Evolutionary conservation across 2,329 filamentous ascomycete genomes (phyloP).

Genomic region (Claviceps sp.): DNA sequence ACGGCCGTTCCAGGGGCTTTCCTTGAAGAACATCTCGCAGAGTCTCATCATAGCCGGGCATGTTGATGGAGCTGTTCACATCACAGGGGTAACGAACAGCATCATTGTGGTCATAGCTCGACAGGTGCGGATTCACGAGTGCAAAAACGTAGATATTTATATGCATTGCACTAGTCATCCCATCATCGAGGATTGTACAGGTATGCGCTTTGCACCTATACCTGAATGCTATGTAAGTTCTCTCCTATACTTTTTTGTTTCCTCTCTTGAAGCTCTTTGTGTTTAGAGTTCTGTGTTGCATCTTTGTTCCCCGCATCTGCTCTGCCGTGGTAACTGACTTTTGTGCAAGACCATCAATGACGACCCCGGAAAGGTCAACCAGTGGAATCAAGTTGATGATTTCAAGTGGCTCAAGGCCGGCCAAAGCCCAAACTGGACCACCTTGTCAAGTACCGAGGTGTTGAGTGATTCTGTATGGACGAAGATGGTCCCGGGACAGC

Average conservation of each 20-base stretch:
- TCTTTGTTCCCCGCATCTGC: neutral
- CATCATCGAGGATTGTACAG: constrained; percentile 81
- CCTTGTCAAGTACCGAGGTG: constrained; percentile 47
- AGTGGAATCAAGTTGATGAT: constrained; percentile 87
- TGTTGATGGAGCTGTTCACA: constrained; percentile 68
- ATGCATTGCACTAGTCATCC: constrained; percentile 70
- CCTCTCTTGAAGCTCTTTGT: too few relatives aligned
- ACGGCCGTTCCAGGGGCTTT: constrained; percentile 54
- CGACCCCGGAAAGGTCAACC: constrained; percentile 37
- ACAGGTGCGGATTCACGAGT: constrained; percentile 92
- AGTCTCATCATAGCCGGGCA: constrained; percentile 67
- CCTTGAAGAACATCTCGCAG: constrained; percentile 53
- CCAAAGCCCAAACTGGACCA: constrained; percentile 76
- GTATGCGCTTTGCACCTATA: constrained; percentile 66
- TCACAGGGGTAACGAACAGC: constrained; percentile 61
- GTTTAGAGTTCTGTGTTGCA: too few relatives aligned
- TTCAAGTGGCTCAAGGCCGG: constrained; percentile 93
- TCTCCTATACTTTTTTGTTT: too few relatives aligned
- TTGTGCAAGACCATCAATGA: constrained; percentile 14
- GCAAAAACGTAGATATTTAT: constrained; percentile 69
- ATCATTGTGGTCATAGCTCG: constrained; percentile 66
- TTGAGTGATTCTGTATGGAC: constrained; percentile 55
- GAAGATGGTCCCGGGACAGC: constrained; percentile 50
- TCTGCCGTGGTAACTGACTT: neutral
- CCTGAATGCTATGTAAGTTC: constrained; percentile 55